Base-by-base conservation (phyloP, 2,329 filamentous ascomycete species). In the Stachybotrys echinatus region DNA sequence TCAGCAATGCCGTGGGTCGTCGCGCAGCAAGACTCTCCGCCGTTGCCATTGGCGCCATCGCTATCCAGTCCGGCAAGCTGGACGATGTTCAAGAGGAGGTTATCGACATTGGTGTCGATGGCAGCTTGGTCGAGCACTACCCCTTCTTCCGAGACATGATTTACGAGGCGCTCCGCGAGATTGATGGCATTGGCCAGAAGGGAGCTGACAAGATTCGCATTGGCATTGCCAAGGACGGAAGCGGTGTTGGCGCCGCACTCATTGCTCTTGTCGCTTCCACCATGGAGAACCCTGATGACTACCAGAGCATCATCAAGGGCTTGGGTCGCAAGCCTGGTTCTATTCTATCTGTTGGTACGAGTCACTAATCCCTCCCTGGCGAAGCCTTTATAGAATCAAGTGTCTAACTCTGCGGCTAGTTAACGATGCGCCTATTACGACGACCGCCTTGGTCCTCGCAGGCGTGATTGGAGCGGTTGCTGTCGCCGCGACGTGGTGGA, bases 201-300 rank as follows among this genome's bases (percentile, higher is more conserved):
- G 91, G 92, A 12, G 91, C 95, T 56, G 87, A 88, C 72, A 88
- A 85, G 70, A 88, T 99, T 56, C 81, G 90, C 50, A 96, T 99
- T 62, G 94, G 92, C 20, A 94, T 97, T 62, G 94, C 94, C 54
- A 96, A 96, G 77, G 94, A 99, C 66, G 94, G 94, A 45, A 94
- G 88, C 55, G 94, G 70, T 52, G 70, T 73, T 20, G 94, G 94
- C 48, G 94, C 94, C 3, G 94, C 94, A 39, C 74, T 99, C 60
- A 97, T 97, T 70, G 94, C 94, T 47, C 80, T 96, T 47, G 88
- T 96, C 23, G 92, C 92, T 1, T 87, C 88, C 2, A 74, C 78
- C 62, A 83, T 79, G 74, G 79, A 83, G 68, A 77, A 78, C 69
- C 65, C 67, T 12, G 64, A 61, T 3, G 74, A 78, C 49, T 71